Base-by-base conservation (phyloP, 2,329 filamentous ascomycete species). In the Fusarium mundagurra region DNA sequence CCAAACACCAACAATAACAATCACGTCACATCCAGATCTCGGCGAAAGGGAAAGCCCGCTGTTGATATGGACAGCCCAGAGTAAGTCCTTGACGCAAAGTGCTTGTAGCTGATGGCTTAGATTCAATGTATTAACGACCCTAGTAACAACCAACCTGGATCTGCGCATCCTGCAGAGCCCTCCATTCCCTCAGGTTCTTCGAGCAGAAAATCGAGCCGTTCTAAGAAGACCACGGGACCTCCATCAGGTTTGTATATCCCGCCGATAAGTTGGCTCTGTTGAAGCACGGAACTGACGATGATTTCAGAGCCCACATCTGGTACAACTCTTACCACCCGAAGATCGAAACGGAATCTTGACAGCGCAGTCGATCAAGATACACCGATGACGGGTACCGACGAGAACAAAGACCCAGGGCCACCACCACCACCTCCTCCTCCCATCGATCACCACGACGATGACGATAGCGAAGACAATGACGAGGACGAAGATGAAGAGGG, bases 21-120 rank as follows among this genome's bases (percentile, higher is more conserved):
- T 63, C 79, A 68, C 55, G 76, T 82, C 79, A 78, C 54, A 77
- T 81, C 86, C 55, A 82, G 85, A 74, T 85, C 88, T 74, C 88
- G 88, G 77, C 89, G 84, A 80, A 92, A 89, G 83, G 89, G 87
- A 79, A 92, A 92, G 83, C 87, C 83, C 69, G 76, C 86, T 75
- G 87, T 87, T 81, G 88, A 87, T 81, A 96, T 95, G 93, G 94
- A 93, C 80, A 91, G 89, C 83, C 88, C 89, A 83, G 90, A 90
- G 92, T 95, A 88, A 76, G 81, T 81, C 50, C 54, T 50, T 31
- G 31, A 36, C 20, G 38, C 43, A 22, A 38, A 17, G 27, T 38
- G 31, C 27, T 34, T 10, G 22, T 24, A 10, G n/a, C 34, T 41
- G 24, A 22, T 34, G 38, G 27, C 17, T 31, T 29, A 16, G 29